These are phyloP conservation scores for Penicillium coprophilum DNA, from an alignment of 495 filamentous ascomycete species.

Conservation along the genomic window DNA sequence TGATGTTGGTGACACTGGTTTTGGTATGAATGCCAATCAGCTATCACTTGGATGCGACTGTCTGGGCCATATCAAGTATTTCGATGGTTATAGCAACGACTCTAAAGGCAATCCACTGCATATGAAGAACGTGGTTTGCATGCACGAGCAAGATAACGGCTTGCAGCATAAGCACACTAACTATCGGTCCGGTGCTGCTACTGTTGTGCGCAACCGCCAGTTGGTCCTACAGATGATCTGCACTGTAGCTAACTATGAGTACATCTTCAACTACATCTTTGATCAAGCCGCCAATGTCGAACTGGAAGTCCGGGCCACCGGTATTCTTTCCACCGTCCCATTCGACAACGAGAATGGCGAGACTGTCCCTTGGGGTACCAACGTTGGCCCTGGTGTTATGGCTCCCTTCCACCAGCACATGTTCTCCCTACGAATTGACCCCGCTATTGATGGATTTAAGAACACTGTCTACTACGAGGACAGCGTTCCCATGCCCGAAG, in stretches of 20 bases:
- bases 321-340: slow-evolving; percentile 80
- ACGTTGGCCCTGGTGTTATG: slow-evolving; percentile 83
- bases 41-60: slow-evolving; percentile 67
- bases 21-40: slow-evolving; percentile 66
- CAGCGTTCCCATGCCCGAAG: slow-evolving; percentile 68
- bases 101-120: slow-evolving; percentile 54
- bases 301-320: slow-evolving; percentile 82
- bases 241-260: slow-evolving; percentile 81
- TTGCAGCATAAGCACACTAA: slow-evolving; percentile 69
- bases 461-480: slow-evolving; percentile 74
- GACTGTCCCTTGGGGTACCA: slow-evolving; percentile 74
- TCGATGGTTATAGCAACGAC: slow-evolving; percentile 58
- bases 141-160: slow-evolving; percentile 68
- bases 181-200: slow-evolving; percentile 60
- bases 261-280: slow-evolving; percentile 81
- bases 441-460: slow-evolving; percentile 70
- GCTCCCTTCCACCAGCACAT: slow-evolving; percentile 84
- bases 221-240: slow-evolving; percentile 73
- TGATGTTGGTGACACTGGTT: slow-evolving; percentile 67
- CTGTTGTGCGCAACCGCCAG: slow-evolving; percentile 59
- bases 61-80: slow-evolving; percentile 65
- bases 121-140: slow-evolving; percentile 59
- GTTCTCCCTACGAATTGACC: slow-evolving; percentile 85
- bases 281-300: slow-evolving; percentile 79
- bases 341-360: slow-evolving; percentile 59